Conservation (phyloP, 805 yeast genomes). For the Lipomyces orientalis region DNA sequence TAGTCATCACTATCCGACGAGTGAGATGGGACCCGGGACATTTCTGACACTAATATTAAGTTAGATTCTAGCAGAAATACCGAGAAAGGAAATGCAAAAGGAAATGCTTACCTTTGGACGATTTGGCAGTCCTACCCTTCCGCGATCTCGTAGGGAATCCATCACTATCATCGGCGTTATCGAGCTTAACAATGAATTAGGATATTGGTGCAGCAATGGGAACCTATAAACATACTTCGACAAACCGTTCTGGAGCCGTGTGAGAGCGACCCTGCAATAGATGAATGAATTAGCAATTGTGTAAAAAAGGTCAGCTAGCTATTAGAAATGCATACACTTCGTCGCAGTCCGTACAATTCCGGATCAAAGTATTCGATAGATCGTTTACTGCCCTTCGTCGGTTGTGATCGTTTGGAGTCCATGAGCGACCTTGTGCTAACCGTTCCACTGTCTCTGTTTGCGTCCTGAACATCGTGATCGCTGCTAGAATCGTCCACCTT, state of each 20-base stretch:
- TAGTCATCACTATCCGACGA: conserved; percentile 36
- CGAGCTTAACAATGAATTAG: conserved; percentile 12
- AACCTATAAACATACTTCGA: conserved; percentile 17
- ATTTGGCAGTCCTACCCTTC: conserved; percentile 10
- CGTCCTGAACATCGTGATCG: background rate
- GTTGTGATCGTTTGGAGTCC: background rate
- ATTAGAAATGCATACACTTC: conserved; percentile 42
- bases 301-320: background rate
- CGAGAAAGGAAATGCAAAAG: background rate
- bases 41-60: background rate
- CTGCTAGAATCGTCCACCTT: background rate
- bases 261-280: conserved; percentile 43
- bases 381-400: conserved; percentile 8
- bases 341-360: conserved; percentile 52
- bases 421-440: background rate
- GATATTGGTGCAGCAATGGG: background rate
- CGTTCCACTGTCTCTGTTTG: background rate
- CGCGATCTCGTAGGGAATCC: conserved; percentile 12
- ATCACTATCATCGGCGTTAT: conserved; percentile 32
- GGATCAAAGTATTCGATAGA: conserved; percentile 41
- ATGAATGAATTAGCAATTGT: background rate
- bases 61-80: background rate
- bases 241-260: conserved; percentile 43
- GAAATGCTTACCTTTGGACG: conserved; percentile 11
- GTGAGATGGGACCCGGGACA: conserved; percentile 11